phyloP scores from a whole-genome alignment of 805 yeast species.

The Myxozyma geophila region DNA sequence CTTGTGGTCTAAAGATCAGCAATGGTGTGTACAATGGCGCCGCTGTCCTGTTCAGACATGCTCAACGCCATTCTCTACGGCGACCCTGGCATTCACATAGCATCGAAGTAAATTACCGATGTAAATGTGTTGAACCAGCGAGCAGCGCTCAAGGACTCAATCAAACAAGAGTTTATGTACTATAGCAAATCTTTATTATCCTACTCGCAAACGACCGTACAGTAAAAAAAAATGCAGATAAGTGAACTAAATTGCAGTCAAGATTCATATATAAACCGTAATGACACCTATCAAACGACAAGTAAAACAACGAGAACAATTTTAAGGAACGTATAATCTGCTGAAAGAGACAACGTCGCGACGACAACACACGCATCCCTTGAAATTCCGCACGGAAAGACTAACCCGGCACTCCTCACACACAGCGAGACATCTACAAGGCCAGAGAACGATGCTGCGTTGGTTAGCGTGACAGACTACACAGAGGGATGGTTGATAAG shows the following conservation, averaged over 20 bases:
- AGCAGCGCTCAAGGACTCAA: too few relatives aligned
- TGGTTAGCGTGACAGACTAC: slow-evolving; percentile 79
- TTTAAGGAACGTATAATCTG: slow-evolving; percentile 59
- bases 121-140: too few relatives aligned
- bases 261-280: too few relatives aligned
- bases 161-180: too few relatives aligned
- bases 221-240: background rate
- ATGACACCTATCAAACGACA: too few relatives aligned
- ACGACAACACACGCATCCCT: slow-evolving; percentile 85
- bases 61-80: too few relatives aligned
- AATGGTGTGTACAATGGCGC: too few relatives aligned
- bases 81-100: too few relatives aligned
- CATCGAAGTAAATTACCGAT: too few relatives aligned
- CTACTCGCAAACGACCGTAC: background rate
- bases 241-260: background rate
- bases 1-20: too few relatives aligned
- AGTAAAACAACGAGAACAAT: background rate
- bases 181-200: too few relatives aligned
- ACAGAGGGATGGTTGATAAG: slow-evolving; percentile 49
- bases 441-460: slow-evolving; percentile 86
- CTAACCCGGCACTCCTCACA: slow-evolving; percentile 83
- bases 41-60: too few relatives aligned
- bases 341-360: slow-evolving; percentile 70
- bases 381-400: slow-evolving; percentile 71
- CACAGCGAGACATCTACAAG: slow-evolving; percentile 85